Evolutionary conservation across 306 rosid genomes (phyloP).

Genomic region (Acmispon strigosus): DNA sequence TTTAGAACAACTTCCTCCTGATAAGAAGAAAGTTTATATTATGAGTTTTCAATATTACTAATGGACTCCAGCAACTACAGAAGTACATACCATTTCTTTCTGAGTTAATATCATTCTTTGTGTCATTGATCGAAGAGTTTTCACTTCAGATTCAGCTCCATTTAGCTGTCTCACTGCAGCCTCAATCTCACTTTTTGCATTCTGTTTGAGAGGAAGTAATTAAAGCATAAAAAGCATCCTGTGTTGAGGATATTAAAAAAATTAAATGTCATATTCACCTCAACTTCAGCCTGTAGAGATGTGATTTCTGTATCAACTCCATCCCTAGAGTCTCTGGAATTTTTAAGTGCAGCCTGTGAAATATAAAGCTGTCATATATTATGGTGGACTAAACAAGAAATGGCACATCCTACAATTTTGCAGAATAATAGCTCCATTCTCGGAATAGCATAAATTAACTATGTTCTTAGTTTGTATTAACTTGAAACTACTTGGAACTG

Average conservation of each 20-base stretch:
- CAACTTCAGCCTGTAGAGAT: conserved; percentile 54
- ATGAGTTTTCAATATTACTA: conserved; percentile 17
- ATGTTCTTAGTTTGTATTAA: not conserved
- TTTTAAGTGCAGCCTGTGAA: conserved; percentile 81
- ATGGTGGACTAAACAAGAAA: conserved; percentile 17
- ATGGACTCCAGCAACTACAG: conserved; percentile 7
- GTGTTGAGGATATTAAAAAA: not conserved
- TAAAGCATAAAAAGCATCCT: conserved; percentile 8
- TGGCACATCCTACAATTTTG: conserved; percentile 8
- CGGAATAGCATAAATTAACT: conserved; percentile 3
- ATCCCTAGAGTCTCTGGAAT: conserved; percentile 60
- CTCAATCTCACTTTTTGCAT: conserved; percentile 60
- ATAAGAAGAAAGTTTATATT: conserved; percentile 17
- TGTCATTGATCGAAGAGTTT: conserved; percentile 82
- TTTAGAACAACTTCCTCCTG: conserved; percentile 99
- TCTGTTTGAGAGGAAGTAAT: conserved; percentile 38
- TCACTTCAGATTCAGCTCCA: conserved; percentile 85
- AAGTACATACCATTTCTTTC: conserved; percentile 77
- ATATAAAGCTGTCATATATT: conserved; percentile 11
- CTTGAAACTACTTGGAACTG: too few species aligned
- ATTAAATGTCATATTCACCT: conserved; percentile 29
- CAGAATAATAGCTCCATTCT: conserved; percentile 11
- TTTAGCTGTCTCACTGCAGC: conserved; percentile 48
- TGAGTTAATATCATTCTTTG: conserved; percentile 96
- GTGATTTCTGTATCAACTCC: conserved; percentile 58